phyloP scores from a whole-genome alignment of 2,329 filamentous ascomycete species.

The Zopfia rhizophila region DNA sequence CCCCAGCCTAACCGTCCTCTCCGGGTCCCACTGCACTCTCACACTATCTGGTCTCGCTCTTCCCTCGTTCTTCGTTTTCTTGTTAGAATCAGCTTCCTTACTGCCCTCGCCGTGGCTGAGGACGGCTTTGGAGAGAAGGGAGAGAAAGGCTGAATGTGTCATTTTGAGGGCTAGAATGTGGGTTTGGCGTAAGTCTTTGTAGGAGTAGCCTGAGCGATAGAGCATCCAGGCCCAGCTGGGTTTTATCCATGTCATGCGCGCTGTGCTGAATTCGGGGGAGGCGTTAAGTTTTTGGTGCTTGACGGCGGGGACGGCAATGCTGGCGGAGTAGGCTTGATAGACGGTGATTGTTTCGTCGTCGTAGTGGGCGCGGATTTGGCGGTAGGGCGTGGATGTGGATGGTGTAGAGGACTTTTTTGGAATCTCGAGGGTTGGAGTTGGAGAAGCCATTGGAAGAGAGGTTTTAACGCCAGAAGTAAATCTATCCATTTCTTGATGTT shows the following conservation, averaged over 20 bases:
- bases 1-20: slow-evolving; percentile 60
- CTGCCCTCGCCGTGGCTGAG: slow-evolving; percentile 31
- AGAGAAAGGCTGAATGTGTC: slow-evolving; percentile 61
- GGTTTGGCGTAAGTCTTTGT: slow-evolving; percentile 65
- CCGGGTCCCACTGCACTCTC: slow-evolving; percentile 73
- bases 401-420: neutral
- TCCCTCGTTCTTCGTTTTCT: slow-evolving; percentile 23
- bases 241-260: slow-evolving; percentile 74
- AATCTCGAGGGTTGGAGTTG: too few relatives aligned
- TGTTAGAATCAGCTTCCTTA: slow-evolving; percentile 2
- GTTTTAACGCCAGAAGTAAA: too few relatives aligned
- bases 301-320: slow-evolving; percentile 66
- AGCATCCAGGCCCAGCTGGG: slow-evolving; percentile 73
- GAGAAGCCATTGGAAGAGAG: too few relatives aligned
- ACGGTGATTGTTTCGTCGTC: slow-evolving; percentile 66
- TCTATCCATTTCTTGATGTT: too few relatives aligned
- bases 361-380: slow-evolving; percentile 65
- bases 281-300: slow-evolving; percentile 62
- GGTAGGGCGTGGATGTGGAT: slow-evolving; percentile 27
- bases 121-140: slow-evolving; percentile 55
- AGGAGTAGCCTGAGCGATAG: slow-evolving; percentile 70
- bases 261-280: slow-evolving; percentile 62
- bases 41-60: slow-evolving; percentile 49
- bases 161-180: slow-evolving; percentile 68
- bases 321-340: slow-evolving; percentile 68